These are phyloP conservation scores for Fragaria iinumae DNA, from an alignment of 306 rosid species.

Conservation along the genomic window DNA sequence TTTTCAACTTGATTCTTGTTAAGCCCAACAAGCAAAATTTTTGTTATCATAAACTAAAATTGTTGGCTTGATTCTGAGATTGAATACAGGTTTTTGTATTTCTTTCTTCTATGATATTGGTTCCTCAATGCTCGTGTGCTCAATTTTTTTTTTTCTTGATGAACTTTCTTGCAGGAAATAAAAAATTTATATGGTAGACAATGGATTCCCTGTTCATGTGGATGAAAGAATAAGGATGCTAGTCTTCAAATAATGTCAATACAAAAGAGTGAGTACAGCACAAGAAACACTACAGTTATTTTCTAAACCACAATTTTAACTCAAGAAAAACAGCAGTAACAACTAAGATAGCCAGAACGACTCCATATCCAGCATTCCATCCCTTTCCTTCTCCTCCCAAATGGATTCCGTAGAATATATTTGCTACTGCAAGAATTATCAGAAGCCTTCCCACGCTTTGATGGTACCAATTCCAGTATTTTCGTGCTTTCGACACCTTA, in stretches of 20 bases:
- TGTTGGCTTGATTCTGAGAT: too few relatives aligned
- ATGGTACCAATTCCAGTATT: slow-evolving; percentile 76
- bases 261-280: not conserved
- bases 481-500: slow-evolving; percentile 52
- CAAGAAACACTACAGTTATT: not conserved
- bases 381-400: slow-evolving; percentile 47
- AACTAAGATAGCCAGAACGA: slow-evolving; percentile 46
- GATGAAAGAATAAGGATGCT: not conserved
- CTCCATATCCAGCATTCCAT: slow-evolving; percentile 61
- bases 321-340: slow-evolving; percentile 48
- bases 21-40: too few relatives aligned
- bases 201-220: not conserved
- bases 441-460: slow-evolving; percentile 56
- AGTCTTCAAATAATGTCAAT: not conserved
- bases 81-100: too few relatives aligned
- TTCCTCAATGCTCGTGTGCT: not conserved
- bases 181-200: not conserved
- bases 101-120: not conserved
- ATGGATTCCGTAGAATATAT: slow-evolving; percentile 75
- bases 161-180: not conserved
- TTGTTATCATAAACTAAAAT: too few relatives aligned
- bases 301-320: slow-evolving; percentile 39
- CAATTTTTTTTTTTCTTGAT: not conserved
- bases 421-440: slow-evolving; percentile 53
- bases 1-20: too few relatives aligned